Conservation (phyloP, 1,139 yeast genomes). For the Yueomyces sp. region DNA sequence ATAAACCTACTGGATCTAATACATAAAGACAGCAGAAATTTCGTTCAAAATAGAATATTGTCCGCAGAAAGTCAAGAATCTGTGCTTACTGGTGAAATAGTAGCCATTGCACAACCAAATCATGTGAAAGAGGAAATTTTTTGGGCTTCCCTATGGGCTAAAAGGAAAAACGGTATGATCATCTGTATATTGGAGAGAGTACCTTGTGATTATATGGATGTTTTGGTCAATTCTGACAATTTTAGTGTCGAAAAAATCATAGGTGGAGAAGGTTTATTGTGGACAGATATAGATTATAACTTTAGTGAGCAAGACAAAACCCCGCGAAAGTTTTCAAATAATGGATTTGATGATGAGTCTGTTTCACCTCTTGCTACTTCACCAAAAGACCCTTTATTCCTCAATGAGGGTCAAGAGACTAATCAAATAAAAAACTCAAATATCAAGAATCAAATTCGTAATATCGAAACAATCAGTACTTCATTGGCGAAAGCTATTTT, state of each 20-base stretch:
- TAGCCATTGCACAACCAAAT: conserved; percentile 35
- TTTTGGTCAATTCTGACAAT: conserved; percentile 29
- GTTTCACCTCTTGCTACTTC: neutral
- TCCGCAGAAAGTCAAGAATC: conserved; percentile 29
- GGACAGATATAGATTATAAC: neutral
- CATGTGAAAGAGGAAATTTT: conserved; percentile 32
- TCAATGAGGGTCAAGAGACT: neutral
- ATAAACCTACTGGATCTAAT: conserved; percentile 64
- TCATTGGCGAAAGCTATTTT: conserved; percentile 18
- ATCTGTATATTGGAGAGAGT: conserved; percentile 84
- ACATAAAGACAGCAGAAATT: conserved; percentile 58
- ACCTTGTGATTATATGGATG: conserved; percentile 66
- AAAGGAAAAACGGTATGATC: conserved; percentile 53
- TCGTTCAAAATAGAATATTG: conserved; percentile 46
- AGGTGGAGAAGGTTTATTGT: conserved; percentile 12
- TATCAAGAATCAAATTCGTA: conserved; percentile 15
- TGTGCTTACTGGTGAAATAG: conserved; percentile 43
- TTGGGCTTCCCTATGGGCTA: conserved; percentile 86
- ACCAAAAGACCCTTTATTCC: neutral
- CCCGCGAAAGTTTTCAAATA: neutral
- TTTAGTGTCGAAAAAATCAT: conserved; percentile 13
- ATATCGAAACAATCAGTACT: conserved; percentile 15
- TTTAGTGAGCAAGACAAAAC: neutral
- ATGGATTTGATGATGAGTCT: neutral
- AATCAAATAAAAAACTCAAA: conserved; percentile 1